These are phyloP conservation scores for Ganoderma boninense DNA, from an alignment of 1,284 basidiomycete genomes.

Conservation along the genomic window DNA sequence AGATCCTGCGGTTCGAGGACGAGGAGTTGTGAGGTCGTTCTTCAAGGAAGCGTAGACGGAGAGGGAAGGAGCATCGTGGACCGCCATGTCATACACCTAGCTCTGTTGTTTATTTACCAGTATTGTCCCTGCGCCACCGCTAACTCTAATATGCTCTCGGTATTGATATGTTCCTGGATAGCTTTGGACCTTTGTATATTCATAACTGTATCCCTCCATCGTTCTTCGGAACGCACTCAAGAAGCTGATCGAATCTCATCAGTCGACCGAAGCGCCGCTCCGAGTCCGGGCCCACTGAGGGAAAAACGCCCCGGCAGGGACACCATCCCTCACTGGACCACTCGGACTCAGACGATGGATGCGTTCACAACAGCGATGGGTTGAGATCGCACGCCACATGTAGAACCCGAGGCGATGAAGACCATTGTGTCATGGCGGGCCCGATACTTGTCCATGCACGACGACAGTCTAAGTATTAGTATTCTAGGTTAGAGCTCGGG, in stretches of 20 bases:
- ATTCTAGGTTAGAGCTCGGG: too few relatives aligned
- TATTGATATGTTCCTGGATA: slow-evolving; percentile 11
- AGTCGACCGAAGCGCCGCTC: too few relatives aligned
- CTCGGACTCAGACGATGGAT: too few relatives aligned
- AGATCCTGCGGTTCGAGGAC: slow-evolving; percentile 82
- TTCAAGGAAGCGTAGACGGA: neutral
- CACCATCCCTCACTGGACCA: too few relatives aligned
- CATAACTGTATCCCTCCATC: slow-evolving; percentile 10
- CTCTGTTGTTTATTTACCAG: slow-evolving; percentile 24
- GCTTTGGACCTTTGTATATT: slow-evolving; percentile 13
- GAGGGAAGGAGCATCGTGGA: slow-evolving; percentile 1
- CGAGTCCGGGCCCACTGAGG: too few relatives aligned
- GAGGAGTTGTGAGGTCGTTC: slow-evolving; percentile 60
- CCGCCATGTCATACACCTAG: slow-evolving; percentile 15
- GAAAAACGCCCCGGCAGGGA: too few relatives aligned
- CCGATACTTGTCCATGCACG: too few relatives aligned
- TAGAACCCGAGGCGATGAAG: too few relatives aligned
- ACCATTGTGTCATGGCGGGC: too few relatives aligned
- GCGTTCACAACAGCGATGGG: too few relatives aligned
- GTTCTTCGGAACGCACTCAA: neutral
- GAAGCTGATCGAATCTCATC: neutral
- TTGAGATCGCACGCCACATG: too few relatives aligned
- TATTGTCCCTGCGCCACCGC: slow-evolving; percentile 5
- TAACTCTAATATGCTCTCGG: slow-evolving; percentile 17
- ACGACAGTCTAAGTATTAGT: too few relatives aligned